Evolutionary conservation across 2,329 filamentous ascomycete species (phyloP), one percentile per base, ranked within the genome.

Genomic region (Alternaria atra): DNA sequence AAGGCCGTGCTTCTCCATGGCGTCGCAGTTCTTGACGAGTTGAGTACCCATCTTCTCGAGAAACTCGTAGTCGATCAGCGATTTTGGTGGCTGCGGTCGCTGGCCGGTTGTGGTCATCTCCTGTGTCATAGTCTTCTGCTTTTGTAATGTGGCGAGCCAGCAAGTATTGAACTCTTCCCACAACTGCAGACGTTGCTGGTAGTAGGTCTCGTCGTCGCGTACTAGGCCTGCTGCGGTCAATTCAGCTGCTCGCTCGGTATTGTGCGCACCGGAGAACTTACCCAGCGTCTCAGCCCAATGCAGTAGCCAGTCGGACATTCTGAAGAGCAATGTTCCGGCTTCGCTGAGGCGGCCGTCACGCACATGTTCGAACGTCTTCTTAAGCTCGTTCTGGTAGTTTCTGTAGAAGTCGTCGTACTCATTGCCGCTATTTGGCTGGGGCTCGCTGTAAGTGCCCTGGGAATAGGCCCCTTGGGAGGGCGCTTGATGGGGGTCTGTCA

Each of bases 121-220:
- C 59, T 87, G 82, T 2, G 86, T 84, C 77, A 94, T 81, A 55
- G 97, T 90, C 73, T 91, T 92, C 76, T 98, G 94, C 68, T 88
- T 91, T 75, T 95, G 92, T 52, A 94, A 87, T 6, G 95, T 83
- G 5, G 90, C 87, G 37, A 97, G 85, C 94, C 94, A 98, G 60
- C 92, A 93, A 60, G 92, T 86, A 79, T 99, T 98, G 82, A 98
- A 97, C 69, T 97, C 91, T 71, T 91, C 89, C 95, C 95, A 99
- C 6, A 98, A 82, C 73, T 90, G 90, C 67, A 97, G 86, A 56
- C 93, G 89, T 69, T 95, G 90, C 57, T 85, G 81, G 73, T 95
- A 89, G 57, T 92, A 85, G 54, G 85, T 84, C 74, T 91, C 88
- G 77, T 97, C 91, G 81, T 98, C 94, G 73, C 90, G 88, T 67